Percentiles rank a stretch among this genome's conserved stretches.
phyloP scores from a whole-genome alignment of 2,329 filamentous ascomycete species.

The Elsinoe perseae region DNA sequence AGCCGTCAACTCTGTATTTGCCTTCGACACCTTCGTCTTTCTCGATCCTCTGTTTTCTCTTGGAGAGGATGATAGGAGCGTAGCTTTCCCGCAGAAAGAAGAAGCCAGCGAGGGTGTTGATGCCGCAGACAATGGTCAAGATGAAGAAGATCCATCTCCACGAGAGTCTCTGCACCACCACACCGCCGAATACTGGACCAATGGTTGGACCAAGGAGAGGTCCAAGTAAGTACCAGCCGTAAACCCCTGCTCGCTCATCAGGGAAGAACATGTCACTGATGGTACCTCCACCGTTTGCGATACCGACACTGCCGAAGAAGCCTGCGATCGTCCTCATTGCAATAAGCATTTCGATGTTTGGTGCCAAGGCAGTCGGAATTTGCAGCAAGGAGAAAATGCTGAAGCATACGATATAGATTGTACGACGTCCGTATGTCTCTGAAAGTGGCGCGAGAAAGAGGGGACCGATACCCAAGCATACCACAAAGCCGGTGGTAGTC shows the following conservation, averaged over 20 bases:
- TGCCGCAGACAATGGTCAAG: constrained; percentile 35
- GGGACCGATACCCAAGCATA: constrained; percentile 43
- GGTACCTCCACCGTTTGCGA: constrained; percentile 46
- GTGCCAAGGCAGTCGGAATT: constrained; percentile 41
- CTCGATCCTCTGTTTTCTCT: constrained; percentile 32
- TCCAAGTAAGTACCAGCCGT: constrained; percentile 40
- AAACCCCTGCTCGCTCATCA: constrained; percentile 38
- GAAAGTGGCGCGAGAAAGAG: constrained; percentile 40
- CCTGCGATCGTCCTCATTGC: constrained; percentile 39
- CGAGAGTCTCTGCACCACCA: constrained; percentile 38
- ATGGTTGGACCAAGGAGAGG: constrained; percentile 38
- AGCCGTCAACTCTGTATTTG: constrained; percentile 37
- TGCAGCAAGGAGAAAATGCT: constrained; percentile 40
- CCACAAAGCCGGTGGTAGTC: constrained; percentile 45
- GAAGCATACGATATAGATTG: constrained; percentile 41
- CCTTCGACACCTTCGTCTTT: constrained; percentile 28
- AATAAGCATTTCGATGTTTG: constrained; percentile 41
- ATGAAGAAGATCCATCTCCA: constrained; percentile 47
- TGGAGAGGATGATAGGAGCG: constrained; percentile 34
- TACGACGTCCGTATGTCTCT: constrained; percentile 41
- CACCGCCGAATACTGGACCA: constrained; percentile 38
- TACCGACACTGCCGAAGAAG: constrained; percentile 45
- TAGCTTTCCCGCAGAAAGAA: constrained; percentile 41
- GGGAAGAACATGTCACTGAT: constrained; percentile 47
- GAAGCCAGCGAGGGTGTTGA: constrained; percentile 37